Conservation (phyloP, 768 basidiomycete species). For the Rickenella mellea region DNA sequence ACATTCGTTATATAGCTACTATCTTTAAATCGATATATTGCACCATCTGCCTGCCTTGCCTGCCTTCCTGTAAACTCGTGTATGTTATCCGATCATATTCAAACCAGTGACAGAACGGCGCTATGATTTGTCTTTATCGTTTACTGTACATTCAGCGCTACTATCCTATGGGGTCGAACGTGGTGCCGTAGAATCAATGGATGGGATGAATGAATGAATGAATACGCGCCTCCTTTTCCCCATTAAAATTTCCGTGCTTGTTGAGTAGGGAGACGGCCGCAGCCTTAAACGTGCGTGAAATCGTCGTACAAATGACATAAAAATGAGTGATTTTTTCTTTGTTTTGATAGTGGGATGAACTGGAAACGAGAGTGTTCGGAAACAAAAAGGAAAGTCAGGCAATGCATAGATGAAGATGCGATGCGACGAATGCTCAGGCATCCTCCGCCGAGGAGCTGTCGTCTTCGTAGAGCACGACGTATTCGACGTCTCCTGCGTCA, state of each 20-base stretch:
- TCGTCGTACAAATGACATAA: conserved; percentile 11
- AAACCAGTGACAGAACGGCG: too few relatives aligned
- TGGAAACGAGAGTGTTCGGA: conserved; percentile 10
- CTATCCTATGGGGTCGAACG: too few relatives aligned
- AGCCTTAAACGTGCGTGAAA: conserved; percentile 4
- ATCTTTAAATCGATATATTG: too few relatives aligned
- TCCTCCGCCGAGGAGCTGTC: conserved; percentile 55
- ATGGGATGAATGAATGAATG: too few relatives aligned
- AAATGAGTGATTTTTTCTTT: conserved; percentile 15
- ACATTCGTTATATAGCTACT: too few relatives aligned
- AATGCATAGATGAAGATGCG: conserved; percentile 7
- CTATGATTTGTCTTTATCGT: too few relatives aligned
- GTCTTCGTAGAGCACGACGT: conserved; percentile 50
- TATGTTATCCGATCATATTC: too few relatives aligned
- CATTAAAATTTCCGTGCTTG: not conserved
- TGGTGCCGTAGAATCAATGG: too few relatives aligned
- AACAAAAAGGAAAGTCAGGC: conserved; percentile 14
- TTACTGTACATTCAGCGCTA: too few relatives aligned
- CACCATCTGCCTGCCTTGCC: too few relatives aligned
- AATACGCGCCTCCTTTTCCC: too few relatives aligned
- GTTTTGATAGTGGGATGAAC: not conserved
- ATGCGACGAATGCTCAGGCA: conserved; percentile 21
- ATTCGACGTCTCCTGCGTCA: conserved; percentile 15
- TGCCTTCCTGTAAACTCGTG: too few relatives aligned
- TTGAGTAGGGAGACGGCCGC: conserved; percentile 11